These are phyloP conservation scores for Hymenoscyphus linearis DNA, from an alignment of 2,329 filamentous ascomycete species.

Conservation along the genomic window DNA sequence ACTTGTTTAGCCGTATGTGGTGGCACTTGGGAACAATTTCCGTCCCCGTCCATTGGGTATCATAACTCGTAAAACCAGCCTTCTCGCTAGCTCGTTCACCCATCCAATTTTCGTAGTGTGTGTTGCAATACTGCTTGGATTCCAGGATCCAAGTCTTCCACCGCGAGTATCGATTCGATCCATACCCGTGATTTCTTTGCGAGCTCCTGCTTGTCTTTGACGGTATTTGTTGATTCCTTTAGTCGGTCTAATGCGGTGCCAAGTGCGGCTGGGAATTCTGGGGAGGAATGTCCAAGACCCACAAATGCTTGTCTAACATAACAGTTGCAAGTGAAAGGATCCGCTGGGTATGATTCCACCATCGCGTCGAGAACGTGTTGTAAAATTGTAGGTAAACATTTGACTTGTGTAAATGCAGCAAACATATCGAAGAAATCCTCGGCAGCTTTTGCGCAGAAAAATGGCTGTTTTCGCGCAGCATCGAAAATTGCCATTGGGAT, in stretches of 20 bases:
- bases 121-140: conserved; percentile 43
- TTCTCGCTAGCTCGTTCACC: neutral
- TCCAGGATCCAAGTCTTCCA: conserved; percentile 48
- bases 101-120: neutral
- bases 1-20: neutral
- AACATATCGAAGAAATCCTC: conserved; percentile 80
- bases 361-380: conserved; percentile 68
- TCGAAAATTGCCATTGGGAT: conserved; percentile 93
- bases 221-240: conserved; percentile 43
- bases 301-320: conserved; percentile 66
- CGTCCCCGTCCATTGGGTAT: neutral
- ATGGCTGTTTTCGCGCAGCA: conserved; percentile 71
- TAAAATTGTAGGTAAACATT: conserved; percentile 60
- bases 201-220: conserved; percentile 41
- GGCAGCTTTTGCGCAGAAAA: conserved; percentile 60
- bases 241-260: conserved; percentile 59
- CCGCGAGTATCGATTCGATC: conserved; percentile 48
- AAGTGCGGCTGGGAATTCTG: conserved; percentile 69
- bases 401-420: conserved; percentile 59
- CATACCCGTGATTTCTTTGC: conserved; percentile 46
- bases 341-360: conserved; percentile 51
- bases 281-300: conserved; percentile 55
- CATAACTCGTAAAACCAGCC: neutral
- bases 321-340: conserved; percentile 62
- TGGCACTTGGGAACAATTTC: neutral